Conservation (phyloP, 129 eudicot species). For the Rutidosis leptorrhynchoides region DNA sequence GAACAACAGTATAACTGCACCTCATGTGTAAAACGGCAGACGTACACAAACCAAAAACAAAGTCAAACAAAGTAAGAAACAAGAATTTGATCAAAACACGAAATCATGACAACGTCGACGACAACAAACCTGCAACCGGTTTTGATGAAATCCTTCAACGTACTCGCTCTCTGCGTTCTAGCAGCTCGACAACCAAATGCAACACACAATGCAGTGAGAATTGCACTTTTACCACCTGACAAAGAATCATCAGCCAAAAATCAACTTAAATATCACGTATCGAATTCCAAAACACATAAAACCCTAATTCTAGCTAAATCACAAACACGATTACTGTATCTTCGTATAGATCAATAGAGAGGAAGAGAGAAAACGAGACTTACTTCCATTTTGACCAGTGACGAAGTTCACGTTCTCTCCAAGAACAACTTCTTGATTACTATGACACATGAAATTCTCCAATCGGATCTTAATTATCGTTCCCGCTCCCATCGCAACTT, state of each 20-base stretch:
- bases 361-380: slow-evolving; percentile 1
- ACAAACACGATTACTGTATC: background rate
- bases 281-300: background rate
- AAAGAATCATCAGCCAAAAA: background rate
- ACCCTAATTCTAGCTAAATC: too few relatives aligned
- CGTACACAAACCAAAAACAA: too few relatives aligned
- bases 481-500: too few relatives aligned
- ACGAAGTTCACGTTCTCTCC: slow-evolving; percentile 71
- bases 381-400: slow-evolving; percentile 96
- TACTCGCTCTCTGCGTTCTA: slow-evolving; percentile 77
- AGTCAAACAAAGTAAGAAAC: too few relatives aligned
- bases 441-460: slow-evolving; percentile 91
- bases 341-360: too few relatives aligned
- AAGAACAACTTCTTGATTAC: slow-evolving; percentile 58
- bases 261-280: too few relatives aligned
- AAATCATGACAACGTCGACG: too few relatives aligned
- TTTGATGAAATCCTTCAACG: slow-evolving; percentile 81
- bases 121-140: slow-evolving; percentile 74
- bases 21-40: too few relatives aligned
- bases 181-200: slow-evolving; percentile 90
- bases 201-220: slow-evolving; percentile 81
- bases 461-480: slow-evolving; percentile 51
- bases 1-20: too few relatives aligned
- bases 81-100: too few relatives aligned
- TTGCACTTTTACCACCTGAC: slow-evolving; percentile 94